A percentile compares a stretch with the other conserved stretches of the same genome.
These are phyloP conservation scores for Aspergillus homomorphus DNA, from an alignment of 495 filamentous ascomycete species.

Conservation along the genomic window DNA sequence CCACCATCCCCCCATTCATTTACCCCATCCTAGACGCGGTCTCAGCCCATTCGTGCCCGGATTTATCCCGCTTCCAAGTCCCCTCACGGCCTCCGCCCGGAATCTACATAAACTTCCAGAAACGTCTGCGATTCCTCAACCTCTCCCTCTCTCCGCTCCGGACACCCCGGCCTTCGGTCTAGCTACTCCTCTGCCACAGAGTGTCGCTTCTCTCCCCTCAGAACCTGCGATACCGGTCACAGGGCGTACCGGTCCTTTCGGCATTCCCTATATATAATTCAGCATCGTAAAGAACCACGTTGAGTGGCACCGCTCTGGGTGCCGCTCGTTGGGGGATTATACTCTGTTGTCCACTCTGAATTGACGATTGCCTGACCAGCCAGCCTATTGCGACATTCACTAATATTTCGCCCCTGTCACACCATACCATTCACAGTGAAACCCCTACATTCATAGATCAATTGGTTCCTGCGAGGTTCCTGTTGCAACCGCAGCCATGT, in stretches of 20 bases:
- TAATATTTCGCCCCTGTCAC: neutral
- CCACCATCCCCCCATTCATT: too few relatives aligned
- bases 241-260: neutral
- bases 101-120: neutral
- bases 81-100: too few relatives aligned
- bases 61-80: neutral
- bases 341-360: neutral
- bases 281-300: neutral
- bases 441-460: neutral
- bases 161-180: neutral
- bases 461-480: neutral
- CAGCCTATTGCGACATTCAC: neutral
- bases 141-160: too few relatives aligned
- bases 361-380: slow-evolving; percentile 6
- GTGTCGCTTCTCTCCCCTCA: neutral
- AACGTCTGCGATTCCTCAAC: neutral
- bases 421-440: neutral
- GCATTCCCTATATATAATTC: neutral
- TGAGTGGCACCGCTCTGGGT: slow-evolving; percentile 5
- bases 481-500: slow-evolving; percentile 29
- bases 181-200: neutral
- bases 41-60: neutral
- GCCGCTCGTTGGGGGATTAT: slow-evolving; percentile 4
- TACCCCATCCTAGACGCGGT: too few relatives aligned
- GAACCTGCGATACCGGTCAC: neutral